Base-by-base conservation (phyloP, 108 stramenopile genomes). In the Poteriospumella lacustris region DNA sequence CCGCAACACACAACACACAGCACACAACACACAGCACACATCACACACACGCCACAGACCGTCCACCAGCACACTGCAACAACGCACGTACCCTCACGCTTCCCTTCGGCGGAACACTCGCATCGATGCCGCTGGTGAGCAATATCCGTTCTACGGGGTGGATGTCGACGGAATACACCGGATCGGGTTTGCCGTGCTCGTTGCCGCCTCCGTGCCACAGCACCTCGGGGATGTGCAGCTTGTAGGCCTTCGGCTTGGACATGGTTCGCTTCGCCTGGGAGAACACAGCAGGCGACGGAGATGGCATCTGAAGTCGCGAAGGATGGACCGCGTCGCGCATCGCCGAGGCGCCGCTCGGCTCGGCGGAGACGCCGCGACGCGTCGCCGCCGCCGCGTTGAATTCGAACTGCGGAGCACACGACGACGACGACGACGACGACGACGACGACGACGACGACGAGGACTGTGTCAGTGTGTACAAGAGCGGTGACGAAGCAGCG, bases 151-250 rank as follows among this genome's bases (percentile, higher is more conserved):
- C 47, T 52, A 3, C 9, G 42, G 44, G 44, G 9, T 73, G 47
- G 28, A 42, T 42, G 36, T 73, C 70, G 12, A 73, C 36, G 3
- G 70, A 73, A 52, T 52, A 73, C 3, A 73, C 70, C 5, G 70
- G 70, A 56, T 73, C 70, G 5, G 70, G 38, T 73, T 73, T 73
- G 31, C 70, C 70, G 36, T 56, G 26, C 31, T 73, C 70, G 36
- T 56, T 56, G 31, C 12, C 70, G 36, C 60, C 60, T 42, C 70
- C 70, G 24, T 73, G 70, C 70, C 70, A 73, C 9, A 73, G 47
- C 3, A 73, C 9, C 42, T 73, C 98, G 89, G 15, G 98, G 95
- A 70, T 95, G 85, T 15, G 89, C 91, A 85, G 97, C 98, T 52
- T 97, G 36, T 3, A 12, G 31, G 24, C 60, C 28, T 5, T 34